Conservation (phyloP, 805 yeast genomes). For the Pichia cephalocereana region DNA sequence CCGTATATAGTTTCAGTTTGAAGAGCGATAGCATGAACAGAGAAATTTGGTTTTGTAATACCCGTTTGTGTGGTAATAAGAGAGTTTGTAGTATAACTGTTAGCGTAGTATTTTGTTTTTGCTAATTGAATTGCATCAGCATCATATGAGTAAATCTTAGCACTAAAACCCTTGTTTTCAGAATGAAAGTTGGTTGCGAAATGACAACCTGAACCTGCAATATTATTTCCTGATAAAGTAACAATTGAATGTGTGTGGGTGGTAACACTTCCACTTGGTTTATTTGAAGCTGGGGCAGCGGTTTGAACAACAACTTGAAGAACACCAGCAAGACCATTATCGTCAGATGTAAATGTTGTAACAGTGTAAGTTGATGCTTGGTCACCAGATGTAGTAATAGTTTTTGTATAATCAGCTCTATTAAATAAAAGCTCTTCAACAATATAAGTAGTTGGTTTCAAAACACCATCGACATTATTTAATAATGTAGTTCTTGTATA, state of each 20-base stretch:
- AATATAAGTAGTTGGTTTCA: not conserved
- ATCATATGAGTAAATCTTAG: not conserved
- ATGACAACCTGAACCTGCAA: constrained; percentile 8
- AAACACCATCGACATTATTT: not conserved
- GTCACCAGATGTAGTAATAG: not conserved
- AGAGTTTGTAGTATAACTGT: not conserved
- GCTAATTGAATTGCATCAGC: constrained; percentile 9
- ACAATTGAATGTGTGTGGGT: not conserved
- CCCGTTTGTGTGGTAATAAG: constrained; percentile 2
- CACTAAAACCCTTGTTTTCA: constrained; percentile 2
- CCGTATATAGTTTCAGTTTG: not conserved
- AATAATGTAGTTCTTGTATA: not conserved
- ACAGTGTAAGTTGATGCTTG: not conserved
- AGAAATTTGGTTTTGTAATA: constrained; percentile 2
- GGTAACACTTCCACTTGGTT: not conserved
- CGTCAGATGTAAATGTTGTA: not conserved
- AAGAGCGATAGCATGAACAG: not conserved
- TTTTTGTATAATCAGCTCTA: not conserved
- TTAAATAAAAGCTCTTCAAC: not conserved
- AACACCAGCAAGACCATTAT: constrained; percentile 15
- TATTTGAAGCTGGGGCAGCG: not conserved
- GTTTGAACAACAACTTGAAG: not conserved
- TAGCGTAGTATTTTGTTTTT: constrained; percentile 1
- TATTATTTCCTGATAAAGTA: not conserved
- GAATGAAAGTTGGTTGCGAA: not conserved